These are phyloP conservation scores for Neofusicoccum sp. DNA, from an alignment of 2,329 filamentous ascomycete species.

Conservation along the genomic window DNA sequence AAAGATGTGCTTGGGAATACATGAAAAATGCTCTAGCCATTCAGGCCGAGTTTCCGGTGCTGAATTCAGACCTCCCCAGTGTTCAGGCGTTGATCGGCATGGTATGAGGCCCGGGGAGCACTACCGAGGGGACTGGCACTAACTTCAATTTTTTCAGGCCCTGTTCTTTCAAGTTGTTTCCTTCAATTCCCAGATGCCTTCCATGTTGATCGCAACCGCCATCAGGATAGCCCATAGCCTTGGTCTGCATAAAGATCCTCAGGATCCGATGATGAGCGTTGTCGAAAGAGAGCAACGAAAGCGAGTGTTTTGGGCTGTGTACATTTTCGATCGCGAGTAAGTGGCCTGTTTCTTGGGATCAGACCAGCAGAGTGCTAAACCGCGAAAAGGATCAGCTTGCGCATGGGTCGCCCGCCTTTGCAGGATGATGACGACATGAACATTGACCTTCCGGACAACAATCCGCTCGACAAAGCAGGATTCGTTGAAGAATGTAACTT, in stretches of 20 bases:
- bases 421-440: not conserved
- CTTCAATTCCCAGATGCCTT: constrained; percentile 1
- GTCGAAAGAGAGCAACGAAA: not conserved
- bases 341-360: not conserved
- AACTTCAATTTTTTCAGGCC: not conserved
- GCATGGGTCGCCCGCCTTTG: not conserved
- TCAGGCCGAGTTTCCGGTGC: not conserved
- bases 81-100: constrained; percentile 4
- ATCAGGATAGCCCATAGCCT: not conserved
- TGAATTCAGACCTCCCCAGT: not conserved
- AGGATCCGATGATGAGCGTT: not conserved
- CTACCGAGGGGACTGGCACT: not conserved
- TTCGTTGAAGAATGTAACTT: not conserved
- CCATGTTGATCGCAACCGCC: constrained; percentile 1
- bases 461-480: not conserved
- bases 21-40: constrained; percentile 1
- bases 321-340: constrained; percentile 9
- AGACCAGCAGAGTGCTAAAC: not conserved
- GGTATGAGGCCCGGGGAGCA: not conserved
- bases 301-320: not conserved
- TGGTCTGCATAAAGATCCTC: not conserved
- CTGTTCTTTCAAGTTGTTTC: not conserved
- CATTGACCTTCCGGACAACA: not conserved
- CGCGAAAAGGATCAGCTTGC: not conserved
- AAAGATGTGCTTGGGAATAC: not conserved